Evolutionary conservation across 805 yeast species (phyloP).

Genomic region (Candida ponderosae): DNA sequence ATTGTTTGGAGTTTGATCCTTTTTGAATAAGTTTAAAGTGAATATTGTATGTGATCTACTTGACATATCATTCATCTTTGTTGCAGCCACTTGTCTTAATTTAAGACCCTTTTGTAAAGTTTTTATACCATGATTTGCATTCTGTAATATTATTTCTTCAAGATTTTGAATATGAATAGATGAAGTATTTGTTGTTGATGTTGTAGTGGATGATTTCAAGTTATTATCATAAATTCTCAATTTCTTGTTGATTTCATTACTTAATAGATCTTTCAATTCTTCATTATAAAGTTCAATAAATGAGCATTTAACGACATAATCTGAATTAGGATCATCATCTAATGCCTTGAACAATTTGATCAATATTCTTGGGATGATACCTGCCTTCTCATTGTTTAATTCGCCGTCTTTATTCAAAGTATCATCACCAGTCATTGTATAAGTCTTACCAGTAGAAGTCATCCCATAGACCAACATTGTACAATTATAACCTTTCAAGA

Average conservation of each 20-base stretch:
- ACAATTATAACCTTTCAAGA: conserved; percentile 70
- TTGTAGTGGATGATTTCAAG: conserved; percentile 5
- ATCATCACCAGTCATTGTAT: conserved; percentile 69
- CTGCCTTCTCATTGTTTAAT: conserved; percentile 41
- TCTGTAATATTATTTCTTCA: conserved; percentile 49
- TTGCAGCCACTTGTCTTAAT: conserved; percentile 59
- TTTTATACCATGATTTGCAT: conserved; percentile 48
- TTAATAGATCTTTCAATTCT: conserved; percentile 67
- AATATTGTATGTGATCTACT: conserved; percentile 76
- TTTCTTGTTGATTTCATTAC: conserved; percentile 33
- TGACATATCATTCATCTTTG: conserved; percentile 66
- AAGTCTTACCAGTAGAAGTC: conserved; percentile 87
- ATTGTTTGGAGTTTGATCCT: conserved; percentile 27
- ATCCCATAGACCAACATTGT: conserved; percentile 86
- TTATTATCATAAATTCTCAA: conserved; percentile 44
- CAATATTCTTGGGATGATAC: conserved; percentile 56
- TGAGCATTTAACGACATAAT: conserved; percentile 65
- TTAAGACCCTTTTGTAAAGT: conserved; percentile 49
- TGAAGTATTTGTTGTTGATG: conserved; percentile 9
- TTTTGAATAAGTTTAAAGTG: conserved; percentile 50
- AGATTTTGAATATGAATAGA: conserved; percentile 53
- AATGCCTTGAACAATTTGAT: conserved; percentile 48
- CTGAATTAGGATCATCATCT: conserved; percentile 29
- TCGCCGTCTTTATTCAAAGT: conserved; percentile 19
- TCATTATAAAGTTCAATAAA: conserved; percentile 86